Conservation (phyloP, 1,284 basidiomycete species). For the Trichosporon coremiiforme region DNA sequence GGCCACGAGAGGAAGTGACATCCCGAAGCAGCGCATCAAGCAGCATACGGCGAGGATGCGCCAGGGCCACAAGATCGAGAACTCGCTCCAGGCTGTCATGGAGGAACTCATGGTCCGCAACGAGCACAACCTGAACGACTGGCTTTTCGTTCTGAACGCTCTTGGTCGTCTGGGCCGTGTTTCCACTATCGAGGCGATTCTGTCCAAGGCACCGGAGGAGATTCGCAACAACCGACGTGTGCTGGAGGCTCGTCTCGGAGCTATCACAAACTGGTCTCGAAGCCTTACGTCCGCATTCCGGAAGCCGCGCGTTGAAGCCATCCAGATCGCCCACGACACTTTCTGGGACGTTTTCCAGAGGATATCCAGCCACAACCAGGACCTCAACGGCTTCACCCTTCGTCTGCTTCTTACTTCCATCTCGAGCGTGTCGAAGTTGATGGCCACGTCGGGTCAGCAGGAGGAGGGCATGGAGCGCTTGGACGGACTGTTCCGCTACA, state of each 20-base stretch:
- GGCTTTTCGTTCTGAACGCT: conserved; percentile 26
- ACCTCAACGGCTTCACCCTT: conserved; percentile 22
- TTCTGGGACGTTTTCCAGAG: conserved; percentile 30
- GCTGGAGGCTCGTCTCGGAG: conserved; percentile 25
- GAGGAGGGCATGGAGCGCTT: conserved; percentile 7
- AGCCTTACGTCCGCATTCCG: conserved; percentile 11
- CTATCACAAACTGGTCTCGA: conserved; percentile 23
- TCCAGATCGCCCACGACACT: conserved; percentile 22
- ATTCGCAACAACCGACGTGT: conserved; percentile 18
- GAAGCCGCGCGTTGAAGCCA: background rate
- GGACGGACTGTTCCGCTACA: conserved; percentile 25
- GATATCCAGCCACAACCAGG: conserved; percentile 20
- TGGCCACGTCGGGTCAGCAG: conserved; percentile 2
- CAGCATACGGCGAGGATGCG: conserved; percentile 16
- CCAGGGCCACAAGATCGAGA: conserved; percentile 19
- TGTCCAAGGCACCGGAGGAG: conserved; percentile 20
- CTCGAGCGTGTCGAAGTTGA: conserved; percentile 16
- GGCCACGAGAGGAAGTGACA: background rate
- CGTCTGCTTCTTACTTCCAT: conserved; percentile 25
- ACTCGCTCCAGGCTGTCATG: conserved; percentile 27
- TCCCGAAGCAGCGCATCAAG: background rate
- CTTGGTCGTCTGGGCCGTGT: conserved; percentile 25
- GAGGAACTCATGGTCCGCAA: conserved; percentile 20
- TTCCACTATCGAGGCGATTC: conserved; percentile 22
- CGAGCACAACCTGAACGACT: conserved; percentile 24